phyloP scores from a whole-genome alignment of 805 yeast genomes.

The Hyphopichia homilentoma region DNA sequence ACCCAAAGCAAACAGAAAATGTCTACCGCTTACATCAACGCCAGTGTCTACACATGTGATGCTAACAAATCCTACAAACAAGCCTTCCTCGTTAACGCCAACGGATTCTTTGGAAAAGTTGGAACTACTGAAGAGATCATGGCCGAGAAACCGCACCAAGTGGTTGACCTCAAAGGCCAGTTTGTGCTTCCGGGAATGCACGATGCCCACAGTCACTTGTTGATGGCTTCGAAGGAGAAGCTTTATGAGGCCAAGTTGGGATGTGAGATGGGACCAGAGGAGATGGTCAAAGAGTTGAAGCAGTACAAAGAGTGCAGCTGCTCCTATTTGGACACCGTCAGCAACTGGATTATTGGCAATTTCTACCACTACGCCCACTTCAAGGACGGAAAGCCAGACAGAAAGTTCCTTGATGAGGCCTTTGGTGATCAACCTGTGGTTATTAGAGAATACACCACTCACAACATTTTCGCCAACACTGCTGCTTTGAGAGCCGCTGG shows the following conservation, averaged over 20 bases:
- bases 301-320: conserved; percentile 14
- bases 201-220: conserved; percentile 20
- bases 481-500: conserved; percentile 24
- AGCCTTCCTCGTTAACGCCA: conserved; percentile 16
- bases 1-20: too few species aligned
- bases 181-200: conserved; percentile 24
- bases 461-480: conserved; percentile 20
- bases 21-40: conserved; percentile 19
- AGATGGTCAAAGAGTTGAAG: conserved; percentile 17
- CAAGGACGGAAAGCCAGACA: conserved; percentile 18
- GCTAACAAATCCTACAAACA: conserved; percentile 12
- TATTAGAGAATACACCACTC: conserved; percentile 21
- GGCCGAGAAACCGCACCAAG: conserved; percentile 8
- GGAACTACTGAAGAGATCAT: conserved; percentile 14
- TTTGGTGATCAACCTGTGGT: conserved; percentile 24
- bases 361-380: conserved; percentile 19
- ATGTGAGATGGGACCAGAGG: conserved; percentile 10
- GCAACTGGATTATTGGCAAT: conserved; percentile 21
- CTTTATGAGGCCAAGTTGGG: conserved; percentile 19
- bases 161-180: conserved; percentile 17
- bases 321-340: conserved; percentile 14
- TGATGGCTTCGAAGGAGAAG: conserved; percentile 20
- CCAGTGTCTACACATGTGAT: conserved; percentile 15
- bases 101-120: conserved; percentile 15
- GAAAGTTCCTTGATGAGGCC: conserved; percentile 20